These are phyloP conservation scores for Lactarius sp. DNA, from an alignment of 768 basidiomycete genomes.

Conservation along the genomic window DNA sequence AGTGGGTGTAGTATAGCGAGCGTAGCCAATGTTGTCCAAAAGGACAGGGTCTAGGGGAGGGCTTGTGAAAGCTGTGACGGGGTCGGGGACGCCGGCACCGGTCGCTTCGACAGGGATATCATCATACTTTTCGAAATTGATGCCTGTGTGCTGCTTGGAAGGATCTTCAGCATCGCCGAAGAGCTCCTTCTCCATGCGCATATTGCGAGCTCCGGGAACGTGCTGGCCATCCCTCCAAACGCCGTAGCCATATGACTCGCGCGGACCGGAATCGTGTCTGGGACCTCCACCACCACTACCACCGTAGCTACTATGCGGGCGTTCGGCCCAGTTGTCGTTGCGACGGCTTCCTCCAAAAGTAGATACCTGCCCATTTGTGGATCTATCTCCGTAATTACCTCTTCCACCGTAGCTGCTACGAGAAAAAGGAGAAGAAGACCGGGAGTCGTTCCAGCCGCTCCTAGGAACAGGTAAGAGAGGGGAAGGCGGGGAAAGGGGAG, in stretches of 20 bases:
- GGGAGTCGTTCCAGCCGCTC: conserved; percentile 74
- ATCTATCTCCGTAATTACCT: conserved; percentile 42
- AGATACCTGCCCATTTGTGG: conserved; percentile 35
- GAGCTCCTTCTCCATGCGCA: conserved; percentile 91
- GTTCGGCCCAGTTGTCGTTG: conserved; percentile 37
- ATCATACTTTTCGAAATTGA: conserved; percentile 99
- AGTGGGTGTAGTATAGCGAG: conserved; percentile 92
- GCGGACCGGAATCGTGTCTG: conserved; percentile 39
- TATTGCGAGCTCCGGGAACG: conserved; percentile 75
- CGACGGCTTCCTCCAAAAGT: conserved; percentile 39
- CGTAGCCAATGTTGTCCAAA: conserved; percentile 88
- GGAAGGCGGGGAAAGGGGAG: neutral
- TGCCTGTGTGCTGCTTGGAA: conserved; percentile 89
- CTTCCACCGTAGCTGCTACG: conserved; percentile 41
- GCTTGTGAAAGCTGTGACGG: conserved; percentile 78
- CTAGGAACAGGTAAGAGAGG: conserved; percentile 33
- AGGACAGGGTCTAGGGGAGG: conserved; percentile 91
- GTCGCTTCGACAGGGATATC: conserved; percentile 99
- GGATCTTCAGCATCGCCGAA: conserved; percentile 86
- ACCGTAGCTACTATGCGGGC: conserved; percentile 37
- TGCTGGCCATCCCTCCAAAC: conserved; percentile 89
- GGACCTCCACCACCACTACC: conserved; percentile 29
- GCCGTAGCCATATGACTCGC: conserved; percentile 60
- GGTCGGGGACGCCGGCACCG: conserved; percentile 94
- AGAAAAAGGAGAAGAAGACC: conserved; percentile 52